Conservation (phyloP, 306 rosid species). For the Begonia masoniana region DNA sequence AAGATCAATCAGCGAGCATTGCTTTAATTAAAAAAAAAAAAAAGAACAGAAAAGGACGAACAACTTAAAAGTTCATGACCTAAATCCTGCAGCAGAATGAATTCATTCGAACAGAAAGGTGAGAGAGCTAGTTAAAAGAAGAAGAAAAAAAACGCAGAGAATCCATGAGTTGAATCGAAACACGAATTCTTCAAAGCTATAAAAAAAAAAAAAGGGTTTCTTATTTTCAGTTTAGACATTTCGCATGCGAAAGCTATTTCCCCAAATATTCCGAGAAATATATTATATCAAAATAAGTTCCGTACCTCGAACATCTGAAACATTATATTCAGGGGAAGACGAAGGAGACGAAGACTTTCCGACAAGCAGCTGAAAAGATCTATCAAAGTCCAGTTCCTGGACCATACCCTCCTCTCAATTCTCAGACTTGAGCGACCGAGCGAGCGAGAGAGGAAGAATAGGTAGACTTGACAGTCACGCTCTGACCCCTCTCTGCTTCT, state of each 20-base stretch:
- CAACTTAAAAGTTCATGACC: too few species aligned
- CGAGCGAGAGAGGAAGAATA: constrained; percentile 32
- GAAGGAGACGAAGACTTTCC: constrained; percentile 33
- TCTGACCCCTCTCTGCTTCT: constrained; percentile 8
- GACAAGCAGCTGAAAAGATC: constrained; percentile 36
- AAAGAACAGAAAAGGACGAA: too few species aligned
- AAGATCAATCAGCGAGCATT: too few species aligned
- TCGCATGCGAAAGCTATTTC: too few species aligned
- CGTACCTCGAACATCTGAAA: constrained; percentile 80
- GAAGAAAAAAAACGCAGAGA: too few species aligned
- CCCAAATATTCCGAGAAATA: too few species aligned
- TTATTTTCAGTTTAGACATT: neutral
- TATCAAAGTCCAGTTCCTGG: constrained; percentile 65
- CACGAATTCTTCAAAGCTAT: constrained; percentile 34
- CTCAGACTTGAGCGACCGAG: constrained; percentile 13
- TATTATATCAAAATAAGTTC: neutral
- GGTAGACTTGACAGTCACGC: constrained; percentile 93
- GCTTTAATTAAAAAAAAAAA: too few species aligned
- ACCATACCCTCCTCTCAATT: constrained; percentile 36
- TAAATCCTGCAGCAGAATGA: too few species aligned
- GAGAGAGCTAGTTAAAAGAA: too few species aligned
- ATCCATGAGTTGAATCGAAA: too few species aligned
- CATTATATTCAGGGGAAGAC: constrained; percentile 27
- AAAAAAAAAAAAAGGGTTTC: constrained; percentile 63
- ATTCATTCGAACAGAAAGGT: too few species aligned